Base-by-base conservation (phyloP, 352 stramenopile species). In the Phytophthora nicotianae region DNA sequence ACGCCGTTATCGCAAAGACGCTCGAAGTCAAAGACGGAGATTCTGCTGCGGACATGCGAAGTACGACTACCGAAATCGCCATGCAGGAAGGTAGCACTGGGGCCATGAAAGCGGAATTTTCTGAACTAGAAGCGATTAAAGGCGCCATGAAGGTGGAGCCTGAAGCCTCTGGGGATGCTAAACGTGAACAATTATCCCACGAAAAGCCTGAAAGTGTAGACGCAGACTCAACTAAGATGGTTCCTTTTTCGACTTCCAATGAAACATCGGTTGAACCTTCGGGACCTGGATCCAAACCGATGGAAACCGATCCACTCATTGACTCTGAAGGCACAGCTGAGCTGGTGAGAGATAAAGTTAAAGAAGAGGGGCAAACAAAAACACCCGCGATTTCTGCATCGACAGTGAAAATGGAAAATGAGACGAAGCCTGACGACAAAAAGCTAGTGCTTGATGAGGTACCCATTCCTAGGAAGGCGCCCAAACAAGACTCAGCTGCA, bases 381-480 rank as follows among this genome's bases (percentile, higher is more conserved):
- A 9, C 27, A 41, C 5, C 20, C 47, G 19, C 14, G 35, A 23
- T 23, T 19, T 11, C 41, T 48, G 5, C 5, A 16, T n/a, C 45
- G 11, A 14, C 21, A 62, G 37, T 68, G 46, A 57, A 66, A 54
- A 45, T 14, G 29, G 40, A 45, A 58, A 50, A 27, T 40, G 23
- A 41, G 2, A 56, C 61, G 27, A 58, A 74, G 27, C 14, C 19
- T 27, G 33, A 5, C 20, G 46, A 46, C 8, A 5, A 65, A 17
- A 29, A 56, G 13, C 3, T 58, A 0, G 11, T 61, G 5, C n/a
- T 56, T 3, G 53, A 76, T 16, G 50, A 26, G 29, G 51, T 62
- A 50, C 58, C 58, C 14, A 73, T 71, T 26, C 58, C 63, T 6
- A 50, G 58, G 20, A 66, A 70, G 40, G 20, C 10, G 13, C 17